Base-by-base conservation (phyloP, 1,284 basidiomycete species). In the Apiotrichum gamsii region DNA sequence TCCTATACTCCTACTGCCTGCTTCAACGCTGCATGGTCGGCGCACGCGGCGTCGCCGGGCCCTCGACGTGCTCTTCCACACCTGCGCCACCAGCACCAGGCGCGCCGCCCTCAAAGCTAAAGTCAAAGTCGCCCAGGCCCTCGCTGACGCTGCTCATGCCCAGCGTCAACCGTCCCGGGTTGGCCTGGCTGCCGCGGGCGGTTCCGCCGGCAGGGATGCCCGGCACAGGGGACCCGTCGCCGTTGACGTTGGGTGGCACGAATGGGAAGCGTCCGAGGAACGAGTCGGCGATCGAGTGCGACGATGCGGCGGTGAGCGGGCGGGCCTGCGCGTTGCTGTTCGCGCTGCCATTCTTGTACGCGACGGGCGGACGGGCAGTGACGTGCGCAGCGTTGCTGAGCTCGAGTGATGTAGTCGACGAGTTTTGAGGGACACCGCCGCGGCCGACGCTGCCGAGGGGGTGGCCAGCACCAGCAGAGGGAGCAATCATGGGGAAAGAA, bases 191-290 rank as follows among this genome's bases (percentile, higher is more conserved):
- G 19, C 25, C 20, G 11, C 28, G 13, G 20, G 8, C 19, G 13
- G 41, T 4, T 21, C 25, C 18, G 23, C 33, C 29, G 10, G 29
- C 23, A 9, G 34, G n/a, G 20, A 23, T 16, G 29, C 23, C 11
- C 30, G 35, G 31, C 2, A n/a, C 25, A 28, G 21, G 35, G 15
- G 41, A 46, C 9, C 42, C 45, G 30, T 54, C 52, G 9, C 40
- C 62, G 35, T 60, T 59, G 34, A 51, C 48, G 39, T 61, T 62
- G 1, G 66, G 69, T 13, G 62, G 61, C 3, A 69, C 57, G 54
- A 72, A 70, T 10, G 67, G 66, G 62, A 70, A 72, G 15, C 43
- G 42, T 15, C 67, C 66, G 10, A 72, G 54, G 47, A 72, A 65
- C 15, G 60, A 63, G 45, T 69, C 67, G 28, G 68, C 68, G 15